Evolutionary conservation across 148 eudicot species (phyloP).

Genomic region (Heliosperma pusillum): DNA sequence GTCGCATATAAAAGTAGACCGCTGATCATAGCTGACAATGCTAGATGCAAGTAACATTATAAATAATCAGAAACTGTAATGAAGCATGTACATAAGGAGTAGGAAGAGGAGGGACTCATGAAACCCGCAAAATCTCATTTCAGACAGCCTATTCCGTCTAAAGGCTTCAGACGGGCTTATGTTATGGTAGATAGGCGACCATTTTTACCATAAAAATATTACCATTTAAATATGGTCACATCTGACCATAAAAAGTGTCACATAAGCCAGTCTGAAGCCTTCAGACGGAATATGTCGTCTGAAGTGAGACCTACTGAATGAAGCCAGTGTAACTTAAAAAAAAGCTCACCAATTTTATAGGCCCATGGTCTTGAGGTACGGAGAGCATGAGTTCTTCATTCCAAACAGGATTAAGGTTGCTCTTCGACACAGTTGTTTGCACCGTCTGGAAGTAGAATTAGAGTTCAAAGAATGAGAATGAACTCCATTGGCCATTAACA

Average conservation of each 20-base stretch:
- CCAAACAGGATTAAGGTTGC: constrained; percentile 94
- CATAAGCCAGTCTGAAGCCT: no score
- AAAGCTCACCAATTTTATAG: constrained; percentile 63
- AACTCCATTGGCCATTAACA: not conserved
- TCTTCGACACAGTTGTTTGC: constrained; percentile 58
- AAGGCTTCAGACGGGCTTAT: no score
- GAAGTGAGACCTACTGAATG: no score
- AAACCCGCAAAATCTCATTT: no score
- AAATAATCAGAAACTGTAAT: not conserved
- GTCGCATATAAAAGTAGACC: not conserved
- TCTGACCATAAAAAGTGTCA: no score
- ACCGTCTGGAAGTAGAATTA: constrained; percentile 46
- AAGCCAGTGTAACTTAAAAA: not conserved
- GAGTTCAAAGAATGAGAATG: constrained; percentile 13
- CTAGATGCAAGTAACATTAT: not conserved
- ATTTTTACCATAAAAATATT: no score
- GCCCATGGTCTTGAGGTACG: constrained; percentile 70
- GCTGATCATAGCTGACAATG: not conserved
- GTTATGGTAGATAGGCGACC: no score
- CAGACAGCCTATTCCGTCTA: no score
- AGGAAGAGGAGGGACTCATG: not conserved
- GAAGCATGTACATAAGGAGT: not conserved
- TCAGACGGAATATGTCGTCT: no score
- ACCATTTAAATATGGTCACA: no score
- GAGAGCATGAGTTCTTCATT: constrained; percentile 90